Evolutionary conservation across 2,329 filamentous ascomycete genomes (phyloP).

Genomic region (Botryosphaeria dothidea): DNA sequence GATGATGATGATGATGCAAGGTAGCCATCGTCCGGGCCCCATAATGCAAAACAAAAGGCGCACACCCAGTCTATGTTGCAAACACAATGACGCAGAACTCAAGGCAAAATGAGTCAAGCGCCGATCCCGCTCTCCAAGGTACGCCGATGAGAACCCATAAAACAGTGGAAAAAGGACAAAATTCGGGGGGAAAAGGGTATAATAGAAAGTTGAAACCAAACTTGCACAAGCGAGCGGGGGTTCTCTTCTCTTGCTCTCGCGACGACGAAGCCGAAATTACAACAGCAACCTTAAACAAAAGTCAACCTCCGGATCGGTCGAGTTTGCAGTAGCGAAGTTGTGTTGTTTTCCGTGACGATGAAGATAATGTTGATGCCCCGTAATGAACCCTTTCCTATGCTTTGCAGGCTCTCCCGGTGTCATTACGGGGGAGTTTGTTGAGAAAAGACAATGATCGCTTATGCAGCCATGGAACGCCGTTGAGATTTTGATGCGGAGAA

Average conservation of each 20-base stretch:
- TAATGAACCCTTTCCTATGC: conserved; percentile 7
- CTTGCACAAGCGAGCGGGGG: conserved; percentile 13
- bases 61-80: conserved; percentile 11
- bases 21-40: not conserved
- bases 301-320: not conserved
- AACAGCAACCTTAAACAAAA: conserved; percentile 2
- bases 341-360: not conserved
- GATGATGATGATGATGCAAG: conserved; percentile 3
- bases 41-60: not conserved
- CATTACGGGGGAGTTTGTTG: conserved; percentile 11
- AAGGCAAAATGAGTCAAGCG: conserved; percentile 2
- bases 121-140: conserved; percentile 5
- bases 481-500: not conserved
- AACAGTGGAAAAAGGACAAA: conserved; percentile 6
- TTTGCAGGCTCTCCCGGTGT: conserved; percentile 10
- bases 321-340: not conserved
- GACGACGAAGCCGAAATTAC: conserved; percentile 4
- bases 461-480: conserved; percentile 13
- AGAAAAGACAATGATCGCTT: conserved; percentile 13
- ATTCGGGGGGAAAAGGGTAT: conserved; percentile 14
- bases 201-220: conserved; percentile 11
- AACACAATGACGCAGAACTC: not conserved
- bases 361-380: conserved; percentile 1
- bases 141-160: conserved; percentile 12
- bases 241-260: conserved; percentile 17